Evolutionary conservation across 2,329 filamentous ascomycete species (phyloP).

Genomic region (Arthroderma uncinatum): DNA sequence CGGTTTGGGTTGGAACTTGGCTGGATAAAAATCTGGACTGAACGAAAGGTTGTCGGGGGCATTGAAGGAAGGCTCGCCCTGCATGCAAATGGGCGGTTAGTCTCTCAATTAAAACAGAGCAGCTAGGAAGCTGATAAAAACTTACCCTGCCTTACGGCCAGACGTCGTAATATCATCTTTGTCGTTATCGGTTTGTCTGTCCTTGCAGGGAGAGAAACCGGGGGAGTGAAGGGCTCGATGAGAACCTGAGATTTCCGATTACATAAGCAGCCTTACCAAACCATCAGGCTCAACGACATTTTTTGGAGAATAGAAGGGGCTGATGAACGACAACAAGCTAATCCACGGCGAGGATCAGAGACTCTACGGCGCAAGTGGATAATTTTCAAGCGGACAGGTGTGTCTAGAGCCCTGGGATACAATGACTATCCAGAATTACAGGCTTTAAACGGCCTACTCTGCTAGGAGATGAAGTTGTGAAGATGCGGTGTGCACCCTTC

Average conservation of each 20-base stretch:
- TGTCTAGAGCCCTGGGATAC: too few species aligned
- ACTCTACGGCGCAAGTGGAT: too few species aligned
- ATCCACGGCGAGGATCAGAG: not conserved
- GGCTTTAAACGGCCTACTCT: too few species aligned
- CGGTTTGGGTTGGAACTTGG: constrained; percentile 13
- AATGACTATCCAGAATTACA: too few species aligned
- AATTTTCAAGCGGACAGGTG: too few species aligned
- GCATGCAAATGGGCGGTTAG: not conserved
- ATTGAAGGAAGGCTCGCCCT: constrained; percentile 7
- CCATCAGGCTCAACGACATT: too few species aligned
- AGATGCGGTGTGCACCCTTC: too few species aligned
- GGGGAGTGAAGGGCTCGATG: not conserved
- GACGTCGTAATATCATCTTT: constrained; percentile 32
- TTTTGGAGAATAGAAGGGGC: too few species aligned
- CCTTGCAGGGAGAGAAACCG: not conserved
- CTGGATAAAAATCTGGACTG: constrained; percentile 1
- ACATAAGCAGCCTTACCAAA: not conserved
- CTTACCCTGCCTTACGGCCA: constrained; percentile 33
- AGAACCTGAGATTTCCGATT: not conserved
- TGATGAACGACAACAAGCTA: not conserved
- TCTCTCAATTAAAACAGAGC: not conserved
- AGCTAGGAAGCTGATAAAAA: not conserved
- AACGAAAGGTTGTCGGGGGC: not conserved
- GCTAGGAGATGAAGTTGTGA: too few species aligned
- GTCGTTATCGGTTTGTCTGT: not conserved